phyloP scores from a whole-genome alignment of 768 basidiomycete species.

The Fibroporia radiculosa region DNA sequence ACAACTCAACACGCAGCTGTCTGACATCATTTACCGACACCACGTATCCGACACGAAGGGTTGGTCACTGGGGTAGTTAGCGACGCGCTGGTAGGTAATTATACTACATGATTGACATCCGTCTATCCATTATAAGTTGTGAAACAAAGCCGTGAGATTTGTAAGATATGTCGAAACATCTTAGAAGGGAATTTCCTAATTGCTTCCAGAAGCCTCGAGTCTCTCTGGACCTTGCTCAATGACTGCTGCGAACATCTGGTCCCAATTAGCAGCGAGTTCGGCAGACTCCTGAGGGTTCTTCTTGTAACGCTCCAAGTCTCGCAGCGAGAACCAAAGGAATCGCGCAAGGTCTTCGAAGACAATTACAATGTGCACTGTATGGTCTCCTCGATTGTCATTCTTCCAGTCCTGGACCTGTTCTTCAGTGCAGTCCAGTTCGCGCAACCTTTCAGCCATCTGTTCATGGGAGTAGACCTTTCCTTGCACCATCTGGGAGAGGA shows the following conservation, averaged over 20 bases:
- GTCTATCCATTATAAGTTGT: too few species aligned
- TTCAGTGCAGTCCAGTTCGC: constrained; percentile 6
- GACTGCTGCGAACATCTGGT: background rate
- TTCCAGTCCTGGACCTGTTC: constrained; percentile 17
- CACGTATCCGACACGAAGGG: too few species aligned
- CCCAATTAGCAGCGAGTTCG: background rate
- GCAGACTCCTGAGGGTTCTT: background rate
- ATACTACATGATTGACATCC: too few species aligned
- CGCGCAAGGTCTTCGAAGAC: constrained; percentile 18
- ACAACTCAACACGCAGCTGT: background rate
- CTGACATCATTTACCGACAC: background rate
- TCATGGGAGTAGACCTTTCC: constrained; percentile 19
- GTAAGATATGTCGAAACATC: too few species aligned
- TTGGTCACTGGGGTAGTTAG: too few species aligned
- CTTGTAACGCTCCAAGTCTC: constrained; percentile 8
- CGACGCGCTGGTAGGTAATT: too few species aligned
- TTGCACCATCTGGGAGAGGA: constrained; percentile 15
- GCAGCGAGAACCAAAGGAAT: constrained; percentile 24
- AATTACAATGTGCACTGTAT: constrained; percentile 23
- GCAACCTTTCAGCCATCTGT: constrained; percentile 13
- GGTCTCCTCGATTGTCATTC: constrained; percentile 16
- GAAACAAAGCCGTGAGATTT: too few species aligned
- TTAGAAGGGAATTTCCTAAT: too few species aligned
- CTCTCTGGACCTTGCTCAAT: constrained; percentile 2
- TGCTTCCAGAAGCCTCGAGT: too few species aligned